A percentile compares a stretch with the other conserved stretches of the same genome.
Conservation (phyloP, 2,329 filamentous ascomycete species). For the Microsporum audouinii region DNA sequence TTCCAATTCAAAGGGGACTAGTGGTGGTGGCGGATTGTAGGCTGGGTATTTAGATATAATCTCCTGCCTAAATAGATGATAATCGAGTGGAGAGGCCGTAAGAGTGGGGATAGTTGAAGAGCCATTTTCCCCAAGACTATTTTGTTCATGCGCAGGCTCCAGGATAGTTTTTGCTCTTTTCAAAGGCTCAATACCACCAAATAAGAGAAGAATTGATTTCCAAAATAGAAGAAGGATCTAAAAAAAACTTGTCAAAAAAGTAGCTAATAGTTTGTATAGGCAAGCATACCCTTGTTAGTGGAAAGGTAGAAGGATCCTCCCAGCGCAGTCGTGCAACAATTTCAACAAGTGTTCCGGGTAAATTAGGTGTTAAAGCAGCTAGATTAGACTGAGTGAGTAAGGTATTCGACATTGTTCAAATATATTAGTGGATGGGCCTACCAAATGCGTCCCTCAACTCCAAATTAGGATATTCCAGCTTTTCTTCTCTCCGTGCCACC, state of each 20-base stretch:
- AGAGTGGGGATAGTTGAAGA: constrained; percentile 61
- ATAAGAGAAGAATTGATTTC: constrained; percentile 79
- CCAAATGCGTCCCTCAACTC: constrained; percentile 13
- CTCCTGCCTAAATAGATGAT: constrained; percentile 91
- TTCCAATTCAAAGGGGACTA: constrained; percentile 77
- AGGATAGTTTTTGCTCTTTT: constrained; percentile 62
- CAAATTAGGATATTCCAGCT: constrained; percentile 5
- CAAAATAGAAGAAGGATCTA: constrained; percentile 73
- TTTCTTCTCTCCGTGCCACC: constrained; percentile 29
- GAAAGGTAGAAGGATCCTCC: constrained; percentile 47
- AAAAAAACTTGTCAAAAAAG: constrained; percentile 10
- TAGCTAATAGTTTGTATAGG: constrained; percentile 11
- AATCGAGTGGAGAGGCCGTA: constrained; percentile 87
- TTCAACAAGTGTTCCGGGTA: constrained; percentile 62
- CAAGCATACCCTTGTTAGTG: constrained; percentile 49
- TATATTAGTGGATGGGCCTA: constrained; percentile 2
- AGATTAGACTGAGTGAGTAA: constrained; percentile 20
- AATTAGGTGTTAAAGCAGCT: constrained; percentile 52
- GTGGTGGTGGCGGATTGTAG: constrained; percentile 75
- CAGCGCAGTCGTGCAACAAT: constrained; percentile 58
- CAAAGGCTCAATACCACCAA: constrained; percentile 67
- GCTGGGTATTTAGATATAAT: constrained; percentile 96
- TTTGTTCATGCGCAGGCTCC: constrained; percentile 41
- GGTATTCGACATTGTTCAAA: constrained; percentile 16
- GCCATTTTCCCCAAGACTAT: constrained; percentile 39